Conservation (phyloP, 2,329 filamentous ascomycete genomes). For the Tolypocladium ovalisporum region DNA sequence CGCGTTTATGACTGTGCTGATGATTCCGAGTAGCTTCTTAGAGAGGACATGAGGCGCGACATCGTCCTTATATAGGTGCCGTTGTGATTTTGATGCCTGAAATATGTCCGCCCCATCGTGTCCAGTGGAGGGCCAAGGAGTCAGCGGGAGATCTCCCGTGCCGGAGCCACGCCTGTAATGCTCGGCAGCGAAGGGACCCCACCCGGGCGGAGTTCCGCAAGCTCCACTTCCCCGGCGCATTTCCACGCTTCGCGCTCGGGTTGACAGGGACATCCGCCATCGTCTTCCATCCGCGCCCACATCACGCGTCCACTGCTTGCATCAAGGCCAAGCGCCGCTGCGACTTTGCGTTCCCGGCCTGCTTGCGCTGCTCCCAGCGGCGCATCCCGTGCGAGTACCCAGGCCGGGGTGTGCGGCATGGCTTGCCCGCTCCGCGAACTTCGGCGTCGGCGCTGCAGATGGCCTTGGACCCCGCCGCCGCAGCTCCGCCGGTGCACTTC, state of each 20-base stretch:
- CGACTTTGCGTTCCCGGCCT: slow-evolving; percentile 38
- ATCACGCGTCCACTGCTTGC: slow-evolving; percentile 42
- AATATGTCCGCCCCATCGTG: too few species aligned
- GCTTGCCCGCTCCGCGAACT: background rate
- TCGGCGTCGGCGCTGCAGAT: too few species aligned
- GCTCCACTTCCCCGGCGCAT: slow-evolving; percentile 9
- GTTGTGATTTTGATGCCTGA: background rate
- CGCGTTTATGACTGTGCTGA: too few species aligned
- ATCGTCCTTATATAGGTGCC: background rate
- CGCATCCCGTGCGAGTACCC: slow-evolving; percentile 37
- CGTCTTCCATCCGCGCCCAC: background rate
- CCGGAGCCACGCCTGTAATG: background rate
- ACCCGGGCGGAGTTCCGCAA: slow-evolving; percentile 17
- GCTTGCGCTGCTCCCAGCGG: slow-evolving; percentile 39
- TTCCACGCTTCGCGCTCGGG: background rate
- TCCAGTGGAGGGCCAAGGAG: background rate
- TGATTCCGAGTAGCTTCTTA: background rate
- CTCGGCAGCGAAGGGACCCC: background rate
- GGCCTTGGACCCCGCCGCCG: background rate
- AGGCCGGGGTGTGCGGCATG: background rate
- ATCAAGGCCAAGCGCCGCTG: slow-evolving; percentile 47
- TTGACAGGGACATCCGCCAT: background rate
- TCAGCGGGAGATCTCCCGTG: slow-evolving; percentile 5
- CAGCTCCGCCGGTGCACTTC: background rate
- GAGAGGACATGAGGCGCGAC: background rate